Conservation (phyloP, 176 grass and related monocot genomes). For the Oryza longistaminata region DNA sequence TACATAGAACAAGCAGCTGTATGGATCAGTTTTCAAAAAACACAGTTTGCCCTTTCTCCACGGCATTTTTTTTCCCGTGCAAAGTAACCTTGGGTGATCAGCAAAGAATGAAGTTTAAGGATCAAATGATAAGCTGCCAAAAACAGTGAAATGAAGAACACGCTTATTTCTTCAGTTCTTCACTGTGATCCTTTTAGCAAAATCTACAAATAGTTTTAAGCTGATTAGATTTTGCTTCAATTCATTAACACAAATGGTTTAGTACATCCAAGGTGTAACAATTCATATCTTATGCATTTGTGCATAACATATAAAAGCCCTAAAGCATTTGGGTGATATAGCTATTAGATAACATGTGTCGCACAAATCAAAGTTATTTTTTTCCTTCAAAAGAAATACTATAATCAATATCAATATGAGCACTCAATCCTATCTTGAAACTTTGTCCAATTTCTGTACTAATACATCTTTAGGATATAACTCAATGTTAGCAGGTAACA, state of each 20-base stretch:
- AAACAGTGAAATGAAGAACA: constrained; percentile 83
- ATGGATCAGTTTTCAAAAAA: constrained; percentile 37
- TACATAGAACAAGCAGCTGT: constrained; percentile 6
- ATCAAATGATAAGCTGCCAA: constrained; percentile 97
- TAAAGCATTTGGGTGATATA: background rate
- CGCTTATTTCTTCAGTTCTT: constrained; percentile 90
- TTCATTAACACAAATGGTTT: background rate
- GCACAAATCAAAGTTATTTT: background rate
- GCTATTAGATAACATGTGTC: background rate
- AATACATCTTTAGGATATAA: background rate
- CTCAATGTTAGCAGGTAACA: background rate
- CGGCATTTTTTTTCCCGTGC: constrained; percentile 49
- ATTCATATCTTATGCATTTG: background rate
- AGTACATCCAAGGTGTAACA: constrained; percentile 13
- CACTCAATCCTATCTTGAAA: background rate
- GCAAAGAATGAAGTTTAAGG: constrained; percentile 87
- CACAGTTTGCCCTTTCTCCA: constrained; percentile 38
- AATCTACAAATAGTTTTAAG: constrained; percentile 65
- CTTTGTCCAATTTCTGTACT: background rate
- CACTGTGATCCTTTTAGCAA: constrained; percentile 77
- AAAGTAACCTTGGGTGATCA: constrained; percentile 83
- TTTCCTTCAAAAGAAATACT: background rate
- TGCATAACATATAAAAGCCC: constrained; percentile 11
- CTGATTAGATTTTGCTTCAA: constrained; percentile 22
- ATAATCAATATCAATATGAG: background rate